Conservation (phyloP, 805 yeast genomes). For the Candida endomychidarum region DNA sequence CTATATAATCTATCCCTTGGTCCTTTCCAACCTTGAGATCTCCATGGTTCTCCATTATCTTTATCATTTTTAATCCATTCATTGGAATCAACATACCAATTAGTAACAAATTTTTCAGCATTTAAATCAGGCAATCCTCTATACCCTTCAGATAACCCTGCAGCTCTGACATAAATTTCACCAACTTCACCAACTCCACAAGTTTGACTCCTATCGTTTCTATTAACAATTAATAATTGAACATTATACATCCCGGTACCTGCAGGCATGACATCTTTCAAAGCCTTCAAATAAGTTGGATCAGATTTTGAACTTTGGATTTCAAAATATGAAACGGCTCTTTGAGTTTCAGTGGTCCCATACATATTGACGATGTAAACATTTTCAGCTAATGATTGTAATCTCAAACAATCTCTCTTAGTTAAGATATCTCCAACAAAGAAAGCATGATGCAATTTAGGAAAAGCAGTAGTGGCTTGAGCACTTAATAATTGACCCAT, state of each 20-base stretch:
- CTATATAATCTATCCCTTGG: conserved; percentile 95
- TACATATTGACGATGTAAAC: conserved; percentile 94
- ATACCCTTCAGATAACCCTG: conserved; percentile 96
- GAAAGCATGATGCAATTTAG: conserved; percentile 89
- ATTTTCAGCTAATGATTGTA: conserved; percentile 89
- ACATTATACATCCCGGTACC: conserved; percentile 97
- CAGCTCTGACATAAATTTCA: conserved; percentile 97
- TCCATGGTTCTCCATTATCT: conserved; percentile 56
- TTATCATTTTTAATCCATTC: conserved; percentile 63
- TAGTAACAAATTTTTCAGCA: conserved; percentile 79
- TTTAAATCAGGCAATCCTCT: conserved; percentile 88
- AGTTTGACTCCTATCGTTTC: conserved; percentile 81
- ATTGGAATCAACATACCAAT: conserved; percentile 79
- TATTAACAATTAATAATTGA: conserved; percentile 88
- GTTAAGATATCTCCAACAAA: conserved; percentile 98
- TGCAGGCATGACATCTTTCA: conserved; percentile 97
- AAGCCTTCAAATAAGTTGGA: conserved; percentile 70
- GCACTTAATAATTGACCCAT: conserved; percentile 98
- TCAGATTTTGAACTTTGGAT: conserved; percentile 72
- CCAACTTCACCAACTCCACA: conserved; percentile 99
- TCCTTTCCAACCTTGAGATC: conserved; percentile 76
- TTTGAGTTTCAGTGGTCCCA: conserved; percentile 98
- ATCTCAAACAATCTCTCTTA: conserved; percentile 91
- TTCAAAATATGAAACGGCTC: conserved; percentile 94
- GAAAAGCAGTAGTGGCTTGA: conserved; percentile 87